phyloP scores from a whole-genome alignment of 495 filamentous ascomycete genomes.

The Lasiosphaeris hirsuta region DNA sequence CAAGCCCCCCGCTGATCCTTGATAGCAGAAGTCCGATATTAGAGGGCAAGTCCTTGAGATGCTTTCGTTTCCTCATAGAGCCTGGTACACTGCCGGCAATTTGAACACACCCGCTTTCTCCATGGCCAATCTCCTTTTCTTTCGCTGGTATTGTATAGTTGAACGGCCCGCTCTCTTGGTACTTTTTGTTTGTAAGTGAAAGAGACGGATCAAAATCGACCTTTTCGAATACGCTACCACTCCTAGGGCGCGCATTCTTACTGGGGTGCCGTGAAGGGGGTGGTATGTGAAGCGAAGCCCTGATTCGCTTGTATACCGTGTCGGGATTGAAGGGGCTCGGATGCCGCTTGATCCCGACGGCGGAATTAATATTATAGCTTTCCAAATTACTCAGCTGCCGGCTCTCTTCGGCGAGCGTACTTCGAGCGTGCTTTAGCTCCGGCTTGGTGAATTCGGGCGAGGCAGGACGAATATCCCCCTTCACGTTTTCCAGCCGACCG shows the following conservation, averaged over 20 bases:
- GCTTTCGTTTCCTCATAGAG: slow-evolving; percentile 33
- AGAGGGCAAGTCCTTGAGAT: slow-evolving; percentile 36
- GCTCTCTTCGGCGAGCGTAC: slow-evolving; percentile 33
- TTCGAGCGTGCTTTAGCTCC: slow-evolving; percentile 47
- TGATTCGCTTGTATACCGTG: slow-evolving; percentile 51
- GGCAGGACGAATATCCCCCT: slow-evolving; percentile 6
- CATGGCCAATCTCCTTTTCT: slow-evolving; percentile 17
- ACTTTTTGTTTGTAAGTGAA: slow-evolving; percentile 48
- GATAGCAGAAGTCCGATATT: slow-evolving; percentile 34
- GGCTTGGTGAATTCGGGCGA: slow-evolving; percentile 45
- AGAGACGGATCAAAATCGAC: slow-evolving; percentile 49
- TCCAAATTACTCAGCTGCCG: slow-evolving; percentile 28
- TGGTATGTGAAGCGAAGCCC: slow-evolving; percentile 32
- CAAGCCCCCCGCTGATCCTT: slow-evolving; percentile 26
- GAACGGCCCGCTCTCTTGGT: slow-evolving; percentile 47
- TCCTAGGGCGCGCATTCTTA: slow-evolving; percentile 10
- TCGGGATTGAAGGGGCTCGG: slow-evolving; percentile 50
- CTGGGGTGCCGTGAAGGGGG: slow-evolving; percentile 13
- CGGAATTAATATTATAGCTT: slow-evolving; percentile 29
- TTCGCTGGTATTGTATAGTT: slow-evolving; percentile 34
- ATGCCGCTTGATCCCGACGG: slow-evolving; percentile 35
- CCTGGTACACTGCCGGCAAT: slow-evolving; percentile 39
- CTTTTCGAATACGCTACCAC: slow-evolving; percentile 45
- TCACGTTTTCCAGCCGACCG: not conserved
- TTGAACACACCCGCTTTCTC: slow-evolving; percentile 26